phyloP scores from a whole-genome alignment of 257 asterid species.

The Lavandula angustifolia region DNA sequence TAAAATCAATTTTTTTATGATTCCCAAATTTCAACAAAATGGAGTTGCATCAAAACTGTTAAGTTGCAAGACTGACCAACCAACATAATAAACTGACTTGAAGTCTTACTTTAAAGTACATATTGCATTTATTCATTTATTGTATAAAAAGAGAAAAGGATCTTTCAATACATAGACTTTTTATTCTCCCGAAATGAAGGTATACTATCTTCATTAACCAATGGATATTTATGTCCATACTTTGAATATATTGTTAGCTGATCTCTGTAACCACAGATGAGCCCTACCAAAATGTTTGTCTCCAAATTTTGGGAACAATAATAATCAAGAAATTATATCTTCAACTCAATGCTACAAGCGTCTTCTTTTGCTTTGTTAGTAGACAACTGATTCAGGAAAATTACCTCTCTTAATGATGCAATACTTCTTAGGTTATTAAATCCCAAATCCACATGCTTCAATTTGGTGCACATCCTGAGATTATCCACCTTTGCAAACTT shows the following conservation, averaged over 20 bases:
- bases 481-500: constrained; percentile 88
- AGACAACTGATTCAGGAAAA: constrained; percentile 24
- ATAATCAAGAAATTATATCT: constrained; percentile 18
- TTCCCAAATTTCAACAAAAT: background rate
- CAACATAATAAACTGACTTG: background rate
- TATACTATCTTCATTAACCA: background rate
- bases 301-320: constrained; percentile 8
- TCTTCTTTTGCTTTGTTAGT: constrained; percentile 10
- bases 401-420: constrained; percentile 78
- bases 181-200: background rate
- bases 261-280: constrained; percentile 9
- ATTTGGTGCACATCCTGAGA: constrained; percentile 75
- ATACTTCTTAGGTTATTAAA: constrained; percentile 85
- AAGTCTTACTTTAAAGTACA: background rate
- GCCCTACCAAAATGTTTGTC: constrained; percentile 1
- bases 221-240: background rate
- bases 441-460: constrained; percentile 90
- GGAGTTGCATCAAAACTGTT: background rate
- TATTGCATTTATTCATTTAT: background rate
- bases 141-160: background rate
- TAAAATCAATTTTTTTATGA: background rate
- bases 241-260: constrained; percentile 9
- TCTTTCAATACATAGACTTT: background rate
- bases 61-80: constrained; percentile 2
- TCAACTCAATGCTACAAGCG: constrained; percentile 20